Conservation (phyloP, 2,329 filamentous ascomycete genomes). For the Hymenoscyphus fraxineus region DNA sequence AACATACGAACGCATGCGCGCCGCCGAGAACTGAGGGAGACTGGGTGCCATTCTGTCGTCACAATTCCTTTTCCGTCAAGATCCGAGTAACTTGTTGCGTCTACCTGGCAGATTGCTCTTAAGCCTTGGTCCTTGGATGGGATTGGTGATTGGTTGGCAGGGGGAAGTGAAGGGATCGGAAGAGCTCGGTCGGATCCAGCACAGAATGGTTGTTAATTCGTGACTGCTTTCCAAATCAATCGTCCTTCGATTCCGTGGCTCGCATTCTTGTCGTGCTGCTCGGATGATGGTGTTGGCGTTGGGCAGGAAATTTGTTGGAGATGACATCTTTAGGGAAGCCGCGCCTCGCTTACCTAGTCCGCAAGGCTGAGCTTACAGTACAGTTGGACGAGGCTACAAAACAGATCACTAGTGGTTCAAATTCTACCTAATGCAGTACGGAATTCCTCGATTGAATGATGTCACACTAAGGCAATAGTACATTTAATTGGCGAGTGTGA, state of each 20-base stretch:
- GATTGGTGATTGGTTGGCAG: no score
- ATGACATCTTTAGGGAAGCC: not conserved
- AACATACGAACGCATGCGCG: constrained; percentile 75
- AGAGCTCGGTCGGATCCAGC: not conserved
- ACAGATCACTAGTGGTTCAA: not conserved
- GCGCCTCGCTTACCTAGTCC: not conserved
- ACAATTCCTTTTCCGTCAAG: no score
- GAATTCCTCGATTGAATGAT: no score
- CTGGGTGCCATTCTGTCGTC: constrained; percentile 27
- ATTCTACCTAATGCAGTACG: no score
- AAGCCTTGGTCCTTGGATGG: no score
- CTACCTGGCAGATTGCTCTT: not conserved
- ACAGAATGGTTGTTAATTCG: not conserved
- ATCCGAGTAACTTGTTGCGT: no score
- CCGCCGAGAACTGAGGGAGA: constrained; percentile 58
- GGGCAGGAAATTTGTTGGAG: not conserved
- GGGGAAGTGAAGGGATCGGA: not conserved
- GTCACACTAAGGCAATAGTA: no score
- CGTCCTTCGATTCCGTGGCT: not conserved
- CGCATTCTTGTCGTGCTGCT: constrained; percentile 7
- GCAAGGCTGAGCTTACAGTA: not conserved
- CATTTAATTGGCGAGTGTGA: no score
- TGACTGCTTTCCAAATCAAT: not conserved
- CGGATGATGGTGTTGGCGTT: not conserved
- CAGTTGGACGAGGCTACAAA: not conserved